A percentile compares a stretch with the other conserved stretches of the same genome.
phyloP scores from a whole-genome alignment of 768 basidiomycete genomes.

The Tulasnella sp. region DNA sequence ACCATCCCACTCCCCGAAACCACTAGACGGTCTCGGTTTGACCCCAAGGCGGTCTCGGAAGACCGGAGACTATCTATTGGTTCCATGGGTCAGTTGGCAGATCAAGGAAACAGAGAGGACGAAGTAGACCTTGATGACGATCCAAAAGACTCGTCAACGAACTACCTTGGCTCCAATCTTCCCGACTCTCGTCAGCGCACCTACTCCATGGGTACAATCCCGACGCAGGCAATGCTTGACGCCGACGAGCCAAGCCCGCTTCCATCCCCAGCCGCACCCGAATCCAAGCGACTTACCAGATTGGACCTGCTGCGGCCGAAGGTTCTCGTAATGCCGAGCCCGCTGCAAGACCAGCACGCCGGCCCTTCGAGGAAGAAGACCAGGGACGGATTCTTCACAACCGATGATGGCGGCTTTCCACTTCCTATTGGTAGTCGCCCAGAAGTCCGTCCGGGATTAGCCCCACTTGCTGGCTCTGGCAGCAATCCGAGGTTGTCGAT shows the following conservation, averaged over 20 bases:
- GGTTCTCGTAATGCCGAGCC: conserved; percentile 93
- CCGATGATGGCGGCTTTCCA: conserved; percentile 68
- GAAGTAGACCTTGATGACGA: no score
- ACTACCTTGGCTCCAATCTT: conserved; percentile 1
- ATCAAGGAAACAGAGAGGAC: background rate
- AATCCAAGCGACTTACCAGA: conserved; percentile 45
- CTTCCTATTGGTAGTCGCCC: conserved; percentile 60
- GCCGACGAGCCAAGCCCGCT: conserved; percentile 51
- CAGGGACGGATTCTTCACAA: conserved; percentile 58
- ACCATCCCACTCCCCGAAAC: conserved; percentile 66
- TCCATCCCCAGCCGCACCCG: conserved; percentile 46
- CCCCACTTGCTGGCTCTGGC: conserved; percentile 58
- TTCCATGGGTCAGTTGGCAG: conserved; percentile 32
- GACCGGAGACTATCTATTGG: conserved; percentile 62
- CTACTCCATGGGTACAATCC: conserved; percentile 55
- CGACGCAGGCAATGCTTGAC: conserved; percentile 64
- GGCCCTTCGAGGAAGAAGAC: conserved; percentile 25
- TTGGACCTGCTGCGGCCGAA: conserved; percentile 84
- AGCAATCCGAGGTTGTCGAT: conserved; percentile 77
- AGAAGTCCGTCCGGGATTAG: conserved; percentile 18
- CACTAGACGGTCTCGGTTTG: conserved; percentile 69
- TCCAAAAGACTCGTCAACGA: conserved; percentile 15
- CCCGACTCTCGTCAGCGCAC: conserved; percentile 26
- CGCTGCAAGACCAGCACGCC: conserved; percentile 58
- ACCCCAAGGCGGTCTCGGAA: conserved; percentile 70